phyloP scores from a whole-genome alignment of 805 yeast genomes.

The Isabelozyma rhagii region DNA sequence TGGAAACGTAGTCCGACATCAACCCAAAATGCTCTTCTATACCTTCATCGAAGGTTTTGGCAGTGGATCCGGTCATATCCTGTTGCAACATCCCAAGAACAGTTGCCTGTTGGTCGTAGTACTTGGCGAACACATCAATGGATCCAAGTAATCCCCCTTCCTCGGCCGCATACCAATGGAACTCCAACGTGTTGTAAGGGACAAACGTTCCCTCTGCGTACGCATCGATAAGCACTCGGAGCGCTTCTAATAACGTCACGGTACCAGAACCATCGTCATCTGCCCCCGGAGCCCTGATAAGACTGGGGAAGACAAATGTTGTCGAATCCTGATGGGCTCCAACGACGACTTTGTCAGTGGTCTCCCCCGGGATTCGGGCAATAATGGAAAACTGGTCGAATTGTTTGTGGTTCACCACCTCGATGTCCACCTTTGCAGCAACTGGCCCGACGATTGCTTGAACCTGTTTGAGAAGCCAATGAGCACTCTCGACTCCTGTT shows the following conservation, averaged over 20 bases:
- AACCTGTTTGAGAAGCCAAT: slow-evolving; percentile 61
- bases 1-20: slow-evolving; percentile 65
- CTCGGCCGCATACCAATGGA: slow-evolving; percentile 94
- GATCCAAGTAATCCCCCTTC: slow-evolving; percentile 92
- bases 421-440: slow-evolving; percentile 30
- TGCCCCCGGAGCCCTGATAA: slow-evolving; percentile 84
- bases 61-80: slow-evolving; percentile 87
- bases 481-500: slow-evolving; percentile 66
- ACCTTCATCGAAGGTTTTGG: slow-evolving; percentile 46
- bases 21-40: slow-evolving; percentile 73
- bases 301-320: slow-evolving; percentile 66
- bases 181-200: slow-evolving; percentile 77
- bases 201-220: slow-evolving; percentile 31
- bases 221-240: slow-evolving; percentile 53
- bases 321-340: slow-evolving; percentile 91
- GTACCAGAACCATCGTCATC: slow-evolving; percentile 94
- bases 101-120: slow-evolving; percentile 39
- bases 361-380: slow-evolving; percentile 56
- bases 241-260: slow-evolving; percentile 70
- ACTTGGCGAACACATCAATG: slow-evolving; percentile 64
- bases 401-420: slow-evolving; percentile 54
- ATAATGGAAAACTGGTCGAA: slow-evolving; percentile 82
- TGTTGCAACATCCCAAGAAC: slow-evolving; percentile 88
- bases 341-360: slow-evolving; percentile 57
- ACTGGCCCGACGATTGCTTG: slow-evolving; percentile 31